Evolutionary conservation across 306 rosid genomes (phyloP), one percentile per base, ranked within the genome.

Genomic region (Cucurbita pepo): DNA sequence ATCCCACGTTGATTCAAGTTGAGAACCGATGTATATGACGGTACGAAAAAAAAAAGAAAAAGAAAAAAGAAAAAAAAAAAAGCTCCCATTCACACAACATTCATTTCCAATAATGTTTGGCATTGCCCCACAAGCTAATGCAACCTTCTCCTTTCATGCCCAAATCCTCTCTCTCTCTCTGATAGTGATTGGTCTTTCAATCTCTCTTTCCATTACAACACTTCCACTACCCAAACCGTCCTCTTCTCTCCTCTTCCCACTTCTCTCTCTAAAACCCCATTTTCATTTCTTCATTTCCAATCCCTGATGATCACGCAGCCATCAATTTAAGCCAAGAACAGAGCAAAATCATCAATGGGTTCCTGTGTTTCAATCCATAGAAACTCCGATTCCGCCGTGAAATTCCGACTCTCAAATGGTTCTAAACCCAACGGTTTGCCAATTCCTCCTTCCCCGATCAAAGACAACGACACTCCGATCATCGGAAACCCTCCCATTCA

Each of bases 371-470:
- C 97, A 21, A 72, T 82, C 3, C 84, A 85, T 8, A 78, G 83
- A 78, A 85, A 78, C 77, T 71, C 86, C 7, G 87, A 84, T 55
- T 56, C 91, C 7, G 84, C 83, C 77, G 77, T 83, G 92, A 89
- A 86, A 66, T 77, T 87, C 64, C 76, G 81, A 21, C 37, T 79
- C 38, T 86, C 97, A 1, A 51, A 83, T 36, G 82, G 84, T 61
- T 82, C 94, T 76, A 84, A 84, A 82, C 40, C 86, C 45, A 80
- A 83, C 51, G 79, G 76, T 51, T 82, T 87, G 8, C 81, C 72
- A 56, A 85, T 89, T 78, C 91, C 84, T 3, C 82, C 89, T 0
- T 89, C 97, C 6, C 92, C 97, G 58, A 71, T 84, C 74, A 86
- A 88, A 58, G 86, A 76, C 1, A 82, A 77, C 11, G 81, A 76